phyloP scores from a whole-genome alignment of 768 basidiomycete species.

The Podaxis sp. region DNA sequence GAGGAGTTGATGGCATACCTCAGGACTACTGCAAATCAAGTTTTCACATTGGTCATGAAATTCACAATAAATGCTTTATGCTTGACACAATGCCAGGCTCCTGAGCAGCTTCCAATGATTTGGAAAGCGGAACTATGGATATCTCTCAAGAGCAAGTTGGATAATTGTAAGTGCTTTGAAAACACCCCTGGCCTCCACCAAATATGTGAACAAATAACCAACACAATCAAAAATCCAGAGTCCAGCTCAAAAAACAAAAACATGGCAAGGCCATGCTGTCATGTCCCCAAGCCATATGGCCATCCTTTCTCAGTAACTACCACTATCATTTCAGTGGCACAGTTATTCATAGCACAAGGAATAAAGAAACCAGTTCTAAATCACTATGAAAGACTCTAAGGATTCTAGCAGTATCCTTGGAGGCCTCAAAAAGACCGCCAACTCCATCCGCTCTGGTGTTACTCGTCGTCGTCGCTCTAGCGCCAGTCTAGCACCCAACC shows the following conservation, averaged over 20 bases:
- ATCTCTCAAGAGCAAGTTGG: conserved; percentile 44
- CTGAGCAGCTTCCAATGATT: conserved; percentile 30
- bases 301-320: no score
- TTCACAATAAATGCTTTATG: conserved; percentile 64
- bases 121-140: conserved; percentile 64
- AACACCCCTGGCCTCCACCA: conserved; percentile 58
- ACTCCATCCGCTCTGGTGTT: no score
- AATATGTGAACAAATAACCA: conserved; percentile 63
- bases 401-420: no score
- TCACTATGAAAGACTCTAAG: no score
- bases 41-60: conserved; percentile 76
- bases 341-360: no score
- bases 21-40: conserved; percentile 77
- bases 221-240: conserved; percentile 22
- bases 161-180: conserved; percentile 58
- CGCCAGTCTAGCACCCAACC: no score
- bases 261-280: conserved; percentile 69
- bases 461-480: no score
- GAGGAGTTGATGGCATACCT: conserved; percentile 82
- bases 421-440: no score
- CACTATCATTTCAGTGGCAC: no score
- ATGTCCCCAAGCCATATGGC: no score
- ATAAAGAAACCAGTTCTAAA: no score
- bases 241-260: conserved; percentile 1
- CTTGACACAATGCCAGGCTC: conserved; percentile 52